Percentiles rank a stretch among this genome's conserved stretches.
Conservation (phyloP, 208 protist genomes). For the Acanthamoeba lenticulata region DNA sequence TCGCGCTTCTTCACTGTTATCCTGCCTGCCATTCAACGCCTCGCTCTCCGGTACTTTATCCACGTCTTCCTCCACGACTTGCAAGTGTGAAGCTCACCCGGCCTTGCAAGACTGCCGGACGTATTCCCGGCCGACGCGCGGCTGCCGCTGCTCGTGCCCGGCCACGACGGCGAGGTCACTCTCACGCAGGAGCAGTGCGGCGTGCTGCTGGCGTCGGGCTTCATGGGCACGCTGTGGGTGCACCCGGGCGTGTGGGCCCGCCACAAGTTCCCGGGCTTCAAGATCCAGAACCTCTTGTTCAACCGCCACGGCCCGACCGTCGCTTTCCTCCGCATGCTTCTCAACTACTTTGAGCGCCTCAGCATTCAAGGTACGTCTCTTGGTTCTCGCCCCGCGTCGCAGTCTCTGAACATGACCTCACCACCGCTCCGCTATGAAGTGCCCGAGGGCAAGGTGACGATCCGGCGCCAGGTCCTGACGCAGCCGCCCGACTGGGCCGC, state of each 20-base stretch:
- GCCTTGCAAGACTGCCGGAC: background rate
- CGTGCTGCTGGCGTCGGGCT: background rate
- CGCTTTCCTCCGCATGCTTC: background rate
- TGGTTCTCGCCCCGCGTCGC: background rate
- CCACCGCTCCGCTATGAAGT: background rate
- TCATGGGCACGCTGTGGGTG: slow-evolving; percentile 42
- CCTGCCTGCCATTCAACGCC: background rate
- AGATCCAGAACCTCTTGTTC: background rate
- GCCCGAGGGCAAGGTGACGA: background rate
- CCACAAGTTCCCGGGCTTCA: background rate
- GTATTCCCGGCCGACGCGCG: background rate
- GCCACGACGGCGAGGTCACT: background rate
- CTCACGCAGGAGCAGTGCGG: slow-evolving; percentile 26
- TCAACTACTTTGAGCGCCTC: slow-evolving; percentile 55
- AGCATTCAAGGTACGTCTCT: background rate
- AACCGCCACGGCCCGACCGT: background rate
- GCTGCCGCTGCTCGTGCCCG: background rate
- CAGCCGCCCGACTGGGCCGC: background rate
- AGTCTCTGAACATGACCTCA: background rate
- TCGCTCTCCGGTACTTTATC: background rate
- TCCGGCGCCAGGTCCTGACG: background rate
- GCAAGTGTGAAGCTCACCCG: no score
- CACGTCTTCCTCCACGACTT: background rate
- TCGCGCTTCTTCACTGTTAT: background rate
- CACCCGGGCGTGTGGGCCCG: background rate